A percentile compares a stretch with the other conserved stretches of the same genome.
Evolutionary conservation across 805 yeast genomes (phyloP).

Genomic region (Lipomyces sp.): DNA sequence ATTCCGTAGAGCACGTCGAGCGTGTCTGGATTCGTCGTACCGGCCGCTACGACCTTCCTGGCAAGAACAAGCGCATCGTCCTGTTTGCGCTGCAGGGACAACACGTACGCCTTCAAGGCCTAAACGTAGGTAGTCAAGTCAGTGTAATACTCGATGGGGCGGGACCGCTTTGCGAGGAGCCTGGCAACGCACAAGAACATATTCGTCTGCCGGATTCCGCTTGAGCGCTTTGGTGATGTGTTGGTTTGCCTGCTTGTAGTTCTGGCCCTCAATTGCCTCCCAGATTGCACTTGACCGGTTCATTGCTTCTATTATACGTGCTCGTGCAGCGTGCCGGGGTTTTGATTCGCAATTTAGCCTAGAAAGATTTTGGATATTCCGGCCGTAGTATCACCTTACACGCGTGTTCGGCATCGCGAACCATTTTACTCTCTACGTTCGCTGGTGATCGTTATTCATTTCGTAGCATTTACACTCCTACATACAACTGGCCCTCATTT

Average conservation of each 20-base stretch:
- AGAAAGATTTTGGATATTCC: too few species aligned
- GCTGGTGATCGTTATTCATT: too few species aligned
- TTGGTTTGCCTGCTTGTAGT: conserved; percentile 26
- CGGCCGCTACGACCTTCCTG: conserved; percentile 9
- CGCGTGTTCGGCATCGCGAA: too few species aligned
- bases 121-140: not conserved
- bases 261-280: conserved; percentile 28
- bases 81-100: conserved; percentile 21
- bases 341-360: too few species aligned
- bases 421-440: too few species aligned
- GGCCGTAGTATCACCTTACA: too few species aligned
- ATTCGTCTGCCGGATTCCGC: conserved; percentile 25
- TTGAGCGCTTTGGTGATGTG: conserved; percentile 24
- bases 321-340: too few species aligned
- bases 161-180: too few species aligned
- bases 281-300: conserved; percentile 20
- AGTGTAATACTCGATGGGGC: not conserved
- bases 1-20: conserved; percentile 26
- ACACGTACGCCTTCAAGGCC: conserved; percentile 23
- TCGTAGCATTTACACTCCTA: too few species aligned
- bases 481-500: too few species aligned
- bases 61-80: conserved; percentile 21
- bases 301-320: not conserved
- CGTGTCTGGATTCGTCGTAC: conserved; percentile 14
- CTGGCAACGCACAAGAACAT: conserved; percentile 11